These are phyloP conservation scores for Incumbomyces delicatus DNA, from an alignment of 2,329 filamentous ascomycete genomes.

Conservation along the genomic window DNA sequence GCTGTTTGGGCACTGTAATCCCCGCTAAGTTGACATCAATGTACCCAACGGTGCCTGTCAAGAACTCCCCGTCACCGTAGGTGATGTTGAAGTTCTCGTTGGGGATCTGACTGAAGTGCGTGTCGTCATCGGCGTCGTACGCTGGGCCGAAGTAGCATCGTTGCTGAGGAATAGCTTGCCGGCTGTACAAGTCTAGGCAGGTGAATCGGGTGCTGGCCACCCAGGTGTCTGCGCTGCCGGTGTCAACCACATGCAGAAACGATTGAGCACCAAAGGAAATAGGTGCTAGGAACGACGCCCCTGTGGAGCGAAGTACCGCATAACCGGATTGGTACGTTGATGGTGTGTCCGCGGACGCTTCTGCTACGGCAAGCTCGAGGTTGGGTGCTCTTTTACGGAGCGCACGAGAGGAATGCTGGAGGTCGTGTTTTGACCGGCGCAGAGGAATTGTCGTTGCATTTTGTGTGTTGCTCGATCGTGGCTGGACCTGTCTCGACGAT, in stretches of 20 bases:
- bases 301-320: not conserved
- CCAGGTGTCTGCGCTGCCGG: conserved; percentile 42
- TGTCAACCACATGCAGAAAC: conserved; percentile 36
- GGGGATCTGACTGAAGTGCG: conserved; percentile 15
- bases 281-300: conserved; percentile 1
- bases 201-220: conserved; percentile 26
- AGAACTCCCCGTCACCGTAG: conserved; percentile 20
- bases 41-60: conserved; percentile 4
- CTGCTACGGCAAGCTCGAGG: not conserved
- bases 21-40: conserved; percentile 19
- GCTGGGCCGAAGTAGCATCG: conserved; percentile 18
- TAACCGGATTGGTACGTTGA: not conserved
- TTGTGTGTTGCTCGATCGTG: too few relatives aligned
- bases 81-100: conserved; percentile 19
- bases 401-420: conserved; percentile 4
- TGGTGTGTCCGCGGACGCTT: not conserved
- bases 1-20: conserved; percentile 28
- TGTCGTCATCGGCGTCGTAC: conserved; percentile 13
- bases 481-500: too few relatives aligned
- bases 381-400: not conserved
- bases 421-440: conserved; percentile 1
- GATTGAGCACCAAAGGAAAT: conserved; percentile 24
- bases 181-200: conserved; percentile 25
- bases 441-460: not conserved
- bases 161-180: conserved; percentile 6